Evolutionary conservation across 345 rosid species (phyloP), one percentile per base, ranked within the genome.

Genomic region (Cochlearia excelsa): DNA sequence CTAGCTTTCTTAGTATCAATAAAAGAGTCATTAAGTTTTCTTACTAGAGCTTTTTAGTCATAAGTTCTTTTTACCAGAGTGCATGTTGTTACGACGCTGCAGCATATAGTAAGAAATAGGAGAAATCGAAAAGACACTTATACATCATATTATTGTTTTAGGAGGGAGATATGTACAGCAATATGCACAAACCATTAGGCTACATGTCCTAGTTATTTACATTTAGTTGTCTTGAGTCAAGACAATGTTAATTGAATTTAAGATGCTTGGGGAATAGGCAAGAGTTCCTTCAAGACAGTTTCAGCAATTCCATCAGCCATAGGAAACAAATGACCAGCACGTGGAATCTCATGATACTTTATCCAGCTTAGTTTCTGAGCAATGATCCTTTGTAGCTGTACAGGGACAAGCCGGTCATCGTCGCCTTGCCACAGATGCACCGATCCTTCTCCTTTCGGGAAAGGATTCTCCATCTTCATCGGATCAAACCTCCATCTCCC

Each of bases 371-470:
- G 78, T 57, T 69, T 68, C 69, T 81, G 75, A 29, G 75, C 72
- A 29, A 83, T 71, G 70, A 70, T 76, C 48, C 83, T 74, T 50
- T 83, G 86, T 67, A 85, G 69, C 6, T 49, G 70, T 30, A 75
- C 61, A 1, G 93, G 83, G 26, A 81, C 81, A 0, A 85, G 60
- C 46, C 59, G 9, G 66, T 85, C 93, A 47, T 83, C 78, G 5
- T 80, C 80, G 1, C 88, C 93, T 33, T 83, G 93, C 93, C 85
- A 83, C 39, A 83, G 28, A 37, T 86, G 87, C 9, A 83, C 78
- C 0, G 68, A 76, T 7, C 83, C 79, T 57, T 77, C 79, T 10
- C 59, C 65, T 7, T 81, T 76, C 0, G 85, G 83, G 56, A 79
- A 83, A 6, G 85, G 74, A 23, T 75, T 83, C 53, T 75, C 76